Conservation (phyloP, 768 basidiomycete species). For the Pholiota conissans region DNA sequence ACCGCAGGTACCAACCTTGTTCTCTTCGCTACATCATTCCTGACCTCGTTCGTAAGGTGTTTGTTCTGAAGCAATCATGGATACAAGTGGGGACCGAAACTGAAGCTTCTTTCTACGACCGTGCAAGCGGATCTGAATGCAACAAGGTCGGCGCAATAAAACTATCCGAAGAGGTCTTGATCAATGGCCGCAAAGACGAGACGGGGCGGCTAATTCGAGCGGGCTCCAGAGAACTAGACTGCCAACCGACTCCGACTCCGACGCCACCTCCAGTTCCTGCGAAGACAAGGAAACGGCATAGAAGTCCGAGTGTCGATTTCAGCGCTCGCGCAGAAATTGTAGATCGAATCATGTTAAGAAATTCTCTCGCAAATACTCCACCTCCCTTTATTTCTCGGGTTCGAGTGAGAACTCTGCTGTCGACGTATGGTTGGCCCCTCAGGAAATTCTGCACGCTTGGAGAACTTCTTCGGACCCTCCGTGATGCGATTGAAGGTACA, state of each 20-base stretch:
- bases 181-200: not conserved
- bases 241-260: too few species aligned
- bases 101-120: slow-evolving; percentile 1
- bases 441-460: slow-evolving; percentile 4
- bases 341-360: too few species aligned
- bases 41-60: not conserved
- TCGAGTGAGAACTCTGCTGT: slow-evolving; percentile 4
- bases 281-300: too few species aligned
- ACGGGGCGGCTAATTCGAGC: not conserved
- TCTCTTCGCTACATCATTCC: too few species aligned
- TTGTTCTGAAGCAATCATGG: slow-evolving; percentile 12
- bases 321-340: too few species aligned
- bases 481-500: slow-evolving; percentile 10
- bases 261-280: too few species aligned
- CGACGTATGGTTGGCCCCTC: slow-evolving; percentile 11
- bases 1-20: too few species aligned
- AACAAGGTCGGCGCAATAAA: not conserved
- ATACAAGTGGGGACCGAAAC: not conserved
- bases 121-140: not conserved
- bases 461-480: slow-evolving; percentile 5
- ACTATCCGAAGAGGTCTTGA: slow-evolving; percentile 5
- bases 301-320: too few species aligned
- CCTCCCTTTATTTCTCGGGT: slow-evolving; percentile 4
- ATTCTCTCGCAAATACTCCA: too few species aligned
- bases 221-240: too few species aligned